Evolutionary conservation across 495 filamentous ascomycete species (phyloP).

Genomic region (Glutinoglossum americanum): DNA sequence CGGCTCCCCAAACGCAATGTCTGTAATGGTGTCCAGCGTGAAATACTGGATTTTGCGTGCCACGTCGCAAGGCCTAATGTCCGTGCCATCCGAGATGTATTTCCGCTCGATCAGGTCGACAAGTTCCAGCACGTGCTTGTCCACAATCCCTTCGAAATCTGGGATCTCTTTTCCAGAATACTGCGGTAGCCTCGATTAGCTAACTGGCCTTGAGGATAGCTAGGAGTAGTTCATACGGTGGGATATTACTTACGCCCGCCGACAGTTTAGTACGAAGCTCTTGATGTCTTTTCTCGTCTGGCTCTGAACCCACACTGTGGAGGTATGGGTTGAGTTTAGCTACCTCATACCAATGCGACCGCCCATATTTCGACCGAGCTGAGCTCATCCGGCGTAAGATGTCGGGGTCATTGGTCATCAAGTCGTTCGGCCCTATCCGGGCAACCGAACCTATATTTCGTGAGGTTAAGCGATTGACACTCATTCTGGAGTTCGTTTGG

Average conservation of each 20-base stretch:
- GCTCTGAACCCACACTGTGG: not conserved
- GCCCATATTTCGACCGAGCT: slow-evolving; percentile 10
- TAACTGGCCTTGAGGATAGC: no score
- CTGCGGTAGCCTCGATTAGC: not conserved
- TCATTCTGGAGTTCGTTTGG: no score
- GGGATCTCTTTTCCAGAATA: slow-evolving; percentile 14
- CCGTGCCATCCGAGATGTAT: not conserved
- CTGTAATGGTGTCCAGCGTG: not conserved
- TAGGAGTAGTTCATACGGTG: not conserved
- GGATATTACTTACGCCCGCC: not conserved
- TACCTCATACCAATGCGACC: slow-evolving; percentile 13
- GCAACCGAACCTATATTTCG: slow-evolving; percentile 7
- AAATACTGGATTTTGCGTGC: not conserved
- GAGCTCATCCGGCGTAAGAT: slow-evolving; percentile 13
- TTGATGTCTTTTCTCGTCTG: not conserved
- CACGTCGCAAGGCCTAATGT: not conserved
- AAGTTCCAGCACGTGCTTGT: slow-evolving; percentile 10
- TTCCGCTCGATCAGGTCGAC: slow-evolving; percentile 8
- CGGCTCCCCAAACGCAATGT: not conserved
- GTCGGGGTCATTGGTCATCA: slow-evolving; percentile 14
- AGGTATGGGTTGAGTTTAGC: slow-evolving; percentile 1
- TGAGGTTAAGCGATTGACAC: no score
- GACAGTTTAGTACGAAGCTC: not conserved
- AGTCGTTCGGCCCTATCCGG: slow-evolving; percentile 13
- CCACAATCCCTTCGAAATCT: slow-evolving; percentile 11